Base-by-base conservation (phyloP, 345 rosid genomes). In the Citrus inodora region DNA sequence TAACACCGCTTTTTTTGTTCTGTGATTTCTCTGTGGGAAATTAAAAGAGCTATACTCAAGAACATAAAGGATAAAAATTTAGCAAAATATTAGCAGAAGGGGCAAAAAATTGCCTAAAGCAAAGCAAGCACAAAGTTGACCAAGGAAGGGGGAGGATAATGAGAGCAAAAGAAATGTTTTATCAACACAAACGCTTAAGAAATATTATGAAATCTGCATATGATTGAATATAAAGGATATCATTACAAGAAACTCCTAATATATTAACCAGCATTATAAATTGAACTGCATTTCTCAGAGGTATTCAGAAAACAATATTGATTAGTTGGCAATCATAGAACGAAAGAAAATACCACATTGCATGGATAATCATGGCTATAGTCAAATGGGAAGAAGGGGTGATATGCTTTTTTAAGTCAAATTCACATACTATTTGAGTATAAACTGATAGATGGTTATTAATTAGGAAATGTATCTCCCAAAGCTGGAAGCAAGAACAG, bases 1-100 rank as follows among this genome's bases (percentile, higher is more conserved):
- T 74, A 91, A 84, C 60, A 87, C 88, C 33, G 75, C 82, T 84
- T 80, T 88, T 82, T 59, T 81, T 48, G 76, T 51, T 79, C 66
- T 82, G 35, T 28, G 76, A 82, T 77, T 82, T 85, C 80, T 85
- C 98, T 92, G 76, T 25, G 46, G 73, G 73, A 74, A 40, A 58
- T 25, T 1, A 72, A 40, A 37, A 53, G 27, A 32, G 40, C 7
- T 51, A 35, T 8, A 33, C 42, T 27, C 71, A 71, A 9, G 32
- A 2, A 27, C 46, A 28, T 24, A 33, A 42, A 40, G 16, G n/a
- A 16, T 9, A 53, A 8, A 40, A 38, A 40, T n/a, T 25, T 7
- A 62, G 51, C 17, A n/a, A 42, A 61, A 62, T 37, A 19, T 13
- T 27, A 67, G n/a, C 67, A 62, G 16, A 65, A 42, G 37, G 37